These are phyloP conservation scores for Aspergillus felis DNA, from an alignment of 2,329 filamentous ascomycete species.

Conservation along the genomic window DNA sequence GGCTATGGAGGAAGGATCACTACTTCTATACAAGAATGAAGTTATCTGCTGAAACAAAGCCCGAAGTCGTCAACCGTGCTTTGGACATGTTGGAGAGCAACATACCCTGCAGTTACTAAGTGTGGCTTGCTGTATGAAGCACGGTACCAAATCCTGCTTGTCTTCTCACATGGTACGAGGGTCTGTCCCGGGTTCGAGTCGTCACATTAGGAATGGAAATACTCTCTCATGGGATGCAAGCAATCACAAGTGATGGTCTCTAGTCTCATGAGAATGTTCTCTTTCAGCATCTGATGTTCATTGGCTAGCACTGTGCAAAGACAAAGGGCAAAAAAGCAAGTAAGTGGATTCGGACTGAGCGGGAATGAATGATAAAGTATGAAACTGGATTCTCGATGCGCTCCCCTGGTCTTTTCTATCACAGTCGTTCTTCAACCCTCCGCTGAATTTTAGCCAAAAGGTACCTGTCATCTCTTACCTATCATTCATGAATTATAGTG, in stretches of 20 bases:
- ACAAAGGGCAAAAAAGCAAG: background rate
- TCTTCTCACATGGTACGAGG: background rate
- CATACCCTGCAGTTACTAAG: background rate
- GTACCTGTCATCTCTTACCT: background rate
- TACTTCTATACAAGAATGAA: background rate
- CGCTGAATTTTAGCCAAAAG: background rate
- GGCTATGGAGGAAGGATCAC: background rate
- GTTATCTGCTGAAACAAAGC: background rate
- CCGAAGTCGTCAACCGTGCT: background rate
- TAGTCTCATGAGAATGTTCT: background rate
- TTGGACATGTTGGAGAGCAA: background rate
- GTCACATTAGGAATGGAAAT: background rate
- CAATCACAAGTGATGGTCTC: background rate
- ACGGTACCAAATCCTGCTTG: background rate
- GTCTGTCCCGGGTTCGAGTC: background rate
- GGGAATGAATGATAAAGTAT: background rate
- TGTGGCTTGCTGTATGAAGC: background rate
- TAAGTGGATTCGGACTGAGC: background rate
- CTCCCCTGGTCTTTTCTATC: background rate
- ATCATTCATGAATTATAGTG: background rate
- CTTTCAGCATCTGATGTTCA: background rate
- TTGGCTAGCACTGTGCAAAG: background rate
- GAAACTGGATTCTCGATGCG: background rate
- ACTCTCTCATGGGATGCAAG: background rate
- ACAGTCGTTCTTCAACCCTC: background rate